These are phyloP conservation scores for Amauroascus niger DNA, from an alignment of 2,329 filamentous ascomycete genomes.

Conservation along the genomic window DNA sequence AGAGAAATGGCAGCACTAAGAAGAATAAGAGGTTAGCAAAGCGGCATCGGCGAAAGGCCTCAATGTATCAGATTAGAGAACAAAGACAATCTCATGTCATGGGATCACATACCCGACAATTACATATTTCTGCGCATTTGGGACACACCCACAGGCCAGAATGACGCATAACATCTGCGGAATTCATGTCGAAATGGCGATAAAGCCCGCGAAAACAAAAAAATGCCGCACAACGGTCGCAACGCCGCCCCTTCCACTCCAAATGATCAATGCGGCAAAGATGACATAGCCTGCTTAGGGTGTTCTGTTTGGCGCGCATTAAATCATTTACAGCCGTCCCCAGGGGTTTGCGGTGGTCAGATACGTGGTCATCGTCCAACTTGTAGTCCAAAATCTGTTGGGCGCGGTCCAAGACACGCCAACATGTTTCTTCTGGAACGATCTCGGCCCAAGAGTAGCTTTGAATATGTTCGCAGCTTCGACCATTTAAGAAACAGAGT, in stretches of 20 bases:
- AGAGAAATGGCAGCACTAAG: slow-evolving; percentile 27
- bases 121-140: slow-evolving; percentile 29
- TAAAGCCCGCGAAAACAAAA: slow-evolving; percentile 31
- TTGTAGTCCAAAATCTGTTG: slow-evolving; percentile 20
- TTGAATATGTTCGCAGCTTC: slow-evolving; percentile 29
- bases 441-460: slow-evolving; percentile 30
- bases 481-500: slow-evolving; percentile 28
- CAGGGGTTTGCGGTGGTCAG: slow-evolving; percentile 17
- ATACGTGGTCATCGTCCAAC: slow-evolving; percentile 7
- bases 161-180: slow-evolving; percentile 25
- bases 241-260: slow-evolving; percentile 29
- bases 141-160: slow-evolving; percentile 27
- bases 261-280: slow-evolving; percentile 30
- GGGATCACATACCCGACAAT: slow-evolving; percentile 22
- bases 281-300: slow-evolving; percentile 25
- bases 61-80: neutral
- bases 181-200: slow-evolving; percentile 30
- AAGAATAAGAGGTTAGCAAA: neutral
- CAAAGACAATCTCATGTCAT: neutral
- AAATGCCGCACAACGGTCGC: slow-evolving; percentile 28
- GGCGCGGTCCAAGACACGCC: slow-evolving; percentile 21
- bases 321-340: slow-evolving; percentile 27
- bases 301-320: slow-evolving; percentile 22
- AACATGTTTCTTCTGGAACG: slow-evolving; percentile 24
- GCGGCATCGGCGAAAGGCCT: neutral